Percentiles rank a stretch among this genome's conserved stretches.
Conservation (phyloP, 495 filamentous ascomycete genomes). For the Podospora sp. region DNA sequence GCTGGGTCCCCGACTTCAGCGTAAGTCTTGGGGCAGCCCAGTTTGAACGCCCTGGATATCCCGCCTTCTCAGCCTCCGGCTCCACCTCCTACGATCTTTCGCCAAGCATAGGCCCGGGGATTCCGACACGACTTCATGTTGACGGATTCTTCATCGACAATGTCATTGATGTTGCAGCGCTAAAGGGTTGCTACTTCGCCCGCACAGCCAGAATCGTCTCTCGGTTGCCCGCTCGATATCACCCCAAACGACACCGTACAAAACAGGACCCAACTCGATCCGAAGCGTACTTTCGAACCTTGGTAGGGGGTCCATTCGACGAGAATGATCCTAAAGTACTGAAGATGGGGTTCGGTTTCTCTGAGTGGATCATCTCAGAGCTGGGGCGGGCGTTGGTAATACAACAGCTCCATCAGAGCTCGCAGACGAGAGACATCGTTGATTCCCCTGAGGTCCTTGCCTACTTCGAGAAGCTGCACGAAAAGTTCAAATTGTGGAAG, state of each 20-base stretch:
- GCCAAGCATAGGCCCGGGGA: neutral
- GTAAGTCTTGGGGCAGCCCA: neutral
- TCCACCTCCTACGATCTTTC: neutral
- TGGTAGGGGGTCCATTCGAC: neutral
- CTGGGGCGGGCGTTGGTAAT: neutral
- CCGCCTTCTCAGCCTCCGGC: neutral
- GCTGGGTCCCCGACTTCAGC: neutral
- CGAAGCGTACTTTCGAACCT: neutral
- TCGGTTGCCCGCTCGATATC: neutral
- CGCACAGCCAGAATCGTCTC: neutral
- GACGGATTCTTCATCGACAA: neutral
- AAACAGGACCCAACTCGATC: neutral
- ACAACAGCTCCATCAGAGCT: neutral
- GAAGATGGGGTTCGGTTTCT: neutral
- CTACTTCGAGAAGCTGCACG: neutral
- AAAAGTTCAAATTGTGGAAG: neutral
- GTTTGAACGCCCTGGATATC: neutral
- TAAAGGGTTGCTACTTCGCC: neutral
- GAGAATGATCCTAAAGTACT: neutral
- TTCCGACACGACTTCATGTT: neutral
- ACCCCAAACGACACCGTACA: neutral
- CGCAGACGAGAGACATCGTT: neutral
- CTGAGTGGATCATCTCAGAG: neutral
- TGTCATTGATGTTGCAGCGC: neutral
- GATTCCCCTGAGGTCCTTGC: neutral